These are phyloP conservation scores for Acanthamoeba triangularis DNA, from an alignment of 208 protist genomes.

Conservation along the genomic window DNA sequence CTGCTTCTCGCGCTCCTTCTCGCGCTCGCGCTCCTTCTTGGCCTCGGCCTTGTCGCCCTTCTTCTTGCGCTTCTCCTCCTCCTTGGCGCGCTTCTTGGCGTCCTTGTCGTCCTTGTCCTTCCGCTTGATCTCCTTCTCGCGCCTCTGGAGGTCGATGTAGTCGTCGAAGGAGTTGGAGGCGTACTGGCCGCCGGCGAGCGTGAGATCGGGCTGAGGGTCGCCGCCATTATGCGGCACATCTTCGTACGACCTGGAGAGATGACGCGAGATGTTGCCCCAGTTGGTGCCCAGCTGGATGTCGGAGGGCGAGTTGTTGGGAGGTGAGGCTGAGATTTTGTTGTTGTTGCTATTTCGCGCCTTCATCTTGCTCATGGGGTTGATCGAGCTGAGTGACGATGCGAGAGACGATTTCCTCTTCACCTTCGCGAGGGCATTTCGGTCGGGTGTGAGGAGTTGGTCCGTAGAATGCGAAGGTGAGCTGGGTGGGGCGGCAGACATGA, in stretches of 20 bases:
- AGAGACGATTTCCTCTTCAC: conserved; percentile 22
- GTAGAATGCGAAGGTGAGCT: background rate
- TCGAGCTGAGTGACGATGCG: conserved; percentile 27
- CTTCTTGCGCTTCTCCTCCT: conserved; percentile 45
- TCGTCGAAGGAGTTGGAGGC: conserved; percentile 27
- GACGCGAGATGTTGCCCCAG: background rate
- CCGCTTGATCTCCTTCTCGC: background rate
- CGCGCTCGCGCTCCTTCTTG: conserved; percentile 34
- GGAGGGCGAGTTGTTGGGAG: background rate
- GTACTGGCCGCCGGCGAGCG: background rate
- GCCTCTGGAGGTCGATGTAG: conserved; percentile 32
- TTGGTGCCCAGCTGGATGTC: background rate
- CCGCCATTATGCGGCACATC: background rate
- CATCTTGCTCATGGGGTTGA: conserved; percentile 55
- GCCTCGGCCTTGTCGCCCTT: conserved; percentile 23
- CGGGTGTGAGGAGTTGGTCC: background rate
- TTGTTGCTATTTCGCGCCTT: conserved; percentile 27
- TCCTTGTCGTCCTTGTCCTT: background rate
- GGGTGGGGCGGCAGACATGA: background rate
- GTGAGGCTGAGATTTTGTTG: background rate
- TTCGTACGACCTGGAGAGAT: conserved; percentile 21
- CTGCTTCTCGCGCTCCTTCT: background rate
- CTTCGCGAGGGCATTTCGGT: background rate
- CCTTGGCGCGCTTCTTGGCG: conserved; percentile 2
- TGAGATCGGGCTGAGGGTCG: background rate